phyloP scores from a whole-genome alignment of 2,329 filamentous ascomycete genomes.

The Pseudocercospora musae region DNA sequence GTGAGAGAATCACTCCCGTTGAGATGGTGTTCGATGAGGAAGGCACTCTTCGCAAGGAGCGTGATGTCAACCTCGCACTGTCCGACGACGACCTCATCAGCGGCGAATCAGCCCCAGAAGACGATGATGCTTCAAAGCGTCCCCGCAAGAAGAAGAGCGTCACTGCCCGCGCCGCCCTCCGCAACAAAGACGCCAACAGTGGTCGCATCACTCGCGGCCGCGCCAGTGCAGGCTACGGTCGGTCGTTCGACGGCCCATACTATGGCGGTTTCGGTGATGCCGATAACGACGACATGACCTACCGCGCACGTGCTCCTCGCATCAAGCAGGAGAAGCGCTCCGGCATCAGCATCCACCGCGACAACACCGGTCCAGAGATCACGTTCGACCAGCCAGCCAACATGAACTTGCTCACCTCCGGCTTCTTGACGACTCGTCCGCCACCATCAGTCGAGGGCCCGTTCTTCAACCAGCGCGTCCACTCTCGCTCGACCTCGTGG shows the following conservation, averaged over 20 bases:
- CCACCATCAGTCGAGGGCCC: conserved; percentile 3
- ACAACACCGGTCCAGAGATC: conserved; percentile 37
- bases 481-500: conserved; percentile 15
- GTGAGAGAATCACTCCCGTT: conserved; percentile 59
- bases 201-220: conserved; percentile 22
- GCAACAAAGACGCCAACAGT: conserved; percentile 31
- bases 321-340: conserved; percentile 33
- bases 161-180: conserved; percentile 22
- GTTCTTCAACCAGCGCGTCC: conserved; percentile 10
- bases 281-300: conserved; percentile 33
- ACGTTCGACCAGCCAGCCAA: conserved; percentile 29
- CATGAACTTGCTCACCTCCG: conserved; percentile 22
- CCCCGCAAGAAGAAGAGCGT: conserved; percentile 15
- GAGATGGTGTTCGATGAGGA: conserved; percentile 60
- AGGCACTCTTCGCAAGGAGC: conserved; percentile 42
- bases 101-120: conserved; percentile 32
- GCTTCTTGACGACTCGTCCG: conserved; percentile 7
- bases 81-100: conserved; percentile 38
- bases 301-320: conserved; percentile 22
- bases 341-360: conserved; percentile 43
- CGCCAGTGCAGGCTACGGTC: conserved; percentile 9
- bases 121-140: conserved; percentile 27
- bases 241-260: conserved; percentile 11
- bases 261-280: conserved; percentile 22
- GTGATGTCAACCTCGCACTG: conserved; percentile 44